Base-by-base conservation (phyloP, 129 eudicot genomes). In the Lactuca sativa region DNA sequence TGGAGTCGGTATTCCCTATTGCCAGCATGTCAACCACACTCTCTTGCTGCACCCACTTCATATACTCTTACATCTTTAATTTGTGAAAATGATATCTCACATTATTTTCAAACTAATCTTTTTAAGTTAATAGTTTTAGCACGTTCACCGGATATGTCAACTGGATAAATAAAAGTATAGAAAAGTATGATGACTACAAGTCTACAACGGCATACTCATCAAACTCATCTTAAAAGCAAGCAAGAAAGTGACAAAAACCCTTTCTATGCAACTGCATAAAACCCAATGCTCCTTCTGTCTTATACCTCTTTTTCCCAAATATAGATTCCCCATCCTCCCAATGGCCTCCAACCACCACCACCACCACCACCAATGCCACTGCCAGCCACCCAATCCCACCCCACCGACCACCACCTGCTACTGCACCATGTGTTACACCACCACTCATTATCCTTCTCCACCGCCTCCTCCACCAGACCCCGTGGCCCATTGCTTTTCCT, bases 311-410 rank as follows among this genome's bases (percentile, higher is more conserved):
- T 66, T 74, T 67, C 21, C 59, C 51, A 53, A 68, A 17, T 12
- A 5, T 33, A 68, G 70, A 76, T 68, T 77, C 69, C 56, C 44
- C 18, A 12, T 77, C 51, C 40, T 67, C 74, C 38, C 51, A 56
- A 89, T 86, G 89, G 82, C 96, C 47, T 62, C 83, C 59, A 75
- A 73, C 72, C 73, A 59, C 76, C 63, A 44, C 83, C 73, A 73
- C 72, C 73, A 59, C 76, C 63, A 44, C 83, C 73, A 58, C 82
- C 82, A 71, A 37, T 67, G 72, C 53, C 78, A 70, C 81, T 77
- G 79, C 73, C 73, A 67, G 52, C 52, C 52, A 47, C 52, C 52
- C 2, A 47, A 47, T 60, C 73, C 64, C 56, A 58, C 51, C 59
- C 79, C 76, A 30, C 83, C 86, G 66, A 32, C 82, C 78, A 2